These are phyloP conservation scores for Euphorbia pulcherrima DNA, from an alignment of 345 rosid genomes.

Conservation along the genomic window DNA sequence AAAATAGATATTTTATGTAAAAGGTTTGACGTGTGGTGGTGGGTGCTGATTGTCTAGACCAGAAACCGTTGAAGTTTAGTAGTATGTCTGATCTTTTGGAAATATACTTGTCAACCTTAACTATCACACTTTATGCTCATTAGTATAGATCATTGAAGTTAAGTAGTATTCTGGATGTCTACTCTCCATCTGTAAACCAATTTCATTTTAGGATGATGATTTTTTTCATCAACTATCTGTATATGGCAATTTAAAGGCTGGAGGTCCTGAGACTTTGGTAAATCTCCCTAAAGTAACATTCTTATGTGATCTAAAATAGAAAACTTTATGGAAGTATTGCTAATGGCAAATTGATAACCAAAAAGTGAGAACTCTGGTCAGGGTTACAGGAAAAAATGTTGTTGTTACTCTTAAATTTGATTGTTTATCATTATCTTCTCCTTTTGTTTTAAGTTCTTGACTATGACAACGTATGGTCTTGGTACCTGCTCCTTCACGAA, in stretches of 20 bases:
- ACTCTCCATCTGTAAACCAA: not conserved
- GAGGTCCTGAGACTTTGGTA: not conserved
- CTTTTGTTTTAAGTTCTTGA: not conserved
- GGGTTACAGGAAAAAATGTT: not conserved
- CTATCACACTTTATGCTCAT: not conserved
- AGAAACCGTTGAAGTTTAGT: not conserved
- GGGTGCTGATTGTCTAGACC: too few species aligned
- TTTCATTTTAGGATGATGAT: not conserved
- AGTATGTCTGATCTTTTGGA: not conserved
- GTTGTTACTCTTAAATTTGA: not conserved
- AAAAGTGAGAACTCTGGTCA: not conserved
- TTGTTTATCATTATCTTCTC: not conserved
- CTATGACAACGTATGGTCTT: not conserved
- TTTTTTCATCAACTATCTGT: not conserved
- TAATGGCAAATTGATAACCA: not conserved
- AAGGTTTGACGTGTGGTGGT: not conserved
- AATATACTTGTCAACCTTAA: not conserved
- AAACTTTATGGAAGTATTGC: not conserved
- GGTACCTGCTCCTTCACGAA: not conserved
- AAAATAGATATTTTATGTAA: not conserved
- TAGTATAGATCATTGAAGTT: not conserved
- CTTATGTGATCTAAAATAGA: too few species aligned
- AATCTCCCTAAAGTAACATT: not conserved
- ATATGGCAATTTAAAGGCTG: not conserved
- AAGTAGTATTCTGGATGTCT: not conserved